phyloP scores from a whole-genome alignment of 2,329 filamentous ascomycete species.

The Botrytis squamosa region DNA sequence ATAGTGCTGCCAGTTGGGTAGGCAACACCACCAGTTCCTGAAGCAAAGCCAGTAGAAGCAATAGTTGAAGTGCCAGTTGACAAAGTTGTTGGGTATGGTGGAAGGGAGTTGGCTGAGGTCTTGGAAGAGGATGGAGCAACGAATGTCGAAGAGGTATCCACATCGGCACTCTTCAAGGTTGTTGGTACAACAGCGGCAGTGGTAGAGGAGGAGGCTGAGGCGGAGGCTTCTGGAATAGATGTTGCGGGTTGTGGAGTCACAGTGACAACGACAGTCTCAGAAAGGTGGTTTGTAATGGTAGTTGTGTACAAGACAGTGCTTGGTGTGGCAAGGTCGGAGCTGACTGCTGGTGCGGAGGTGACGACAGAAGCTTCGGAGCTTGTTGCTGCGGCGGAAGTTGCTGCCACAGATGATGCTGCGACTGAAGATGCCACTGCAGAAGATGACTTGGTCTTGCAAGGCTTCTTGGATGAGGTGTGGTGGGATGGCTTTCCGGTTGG shows the following conservation, averaged over 20 bases:
- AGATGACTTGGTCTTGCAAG: slow-evolving; percentile 15
- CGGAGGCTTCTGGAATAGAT: neutral
- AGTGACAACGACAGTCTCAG: slow-evolving; percentile 3
- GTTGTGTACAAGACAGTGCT: slow-evolving; percentile 12
- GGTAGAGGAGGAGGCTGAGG: neutral
- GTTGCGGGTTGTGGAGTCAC: slow-evolving; percentile 8
- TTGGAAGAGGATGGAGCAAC: slow-evolving; percentile 12
- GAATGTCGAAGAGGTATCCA: neutral
- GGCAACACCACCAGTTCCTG: slow-evolving; percentile 10
- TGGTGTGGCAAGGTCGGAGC: neutral
- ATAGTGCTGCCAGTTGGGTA: neutral
- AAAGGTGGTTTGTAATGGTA: neutral
- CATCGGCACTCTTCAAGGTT: neutral
- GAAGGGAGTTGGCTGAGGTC: neutral
- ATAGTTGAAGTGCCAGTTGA: slow-evolving; percentile 3
- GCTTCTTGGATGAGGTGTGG: slow-evolving; percentile 5
- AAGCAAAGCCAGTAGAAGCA: slow-evolving; percentile 16
- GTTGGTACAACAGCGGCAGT: neutral
- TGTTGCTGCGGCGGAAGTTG: neutral
- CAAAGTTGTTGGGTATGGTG: slow-evolving; percentile 19
- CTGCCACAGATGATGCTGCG: neutral
- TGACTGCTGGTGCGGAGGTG: neutral
- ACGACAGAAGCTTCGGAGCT: slow-evolving; percentile 1
- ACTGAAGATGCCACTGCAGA: slow-evolving; percentile 2
- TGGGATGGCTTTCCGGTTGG: slow-evolving; percentile 5